These are phyloP conservation scores for Cephalotrichum gorgonifer DNA, from an alignment of 2,329 filamentous ascomycete genomes.

Conservation along the genomic window DNA sequence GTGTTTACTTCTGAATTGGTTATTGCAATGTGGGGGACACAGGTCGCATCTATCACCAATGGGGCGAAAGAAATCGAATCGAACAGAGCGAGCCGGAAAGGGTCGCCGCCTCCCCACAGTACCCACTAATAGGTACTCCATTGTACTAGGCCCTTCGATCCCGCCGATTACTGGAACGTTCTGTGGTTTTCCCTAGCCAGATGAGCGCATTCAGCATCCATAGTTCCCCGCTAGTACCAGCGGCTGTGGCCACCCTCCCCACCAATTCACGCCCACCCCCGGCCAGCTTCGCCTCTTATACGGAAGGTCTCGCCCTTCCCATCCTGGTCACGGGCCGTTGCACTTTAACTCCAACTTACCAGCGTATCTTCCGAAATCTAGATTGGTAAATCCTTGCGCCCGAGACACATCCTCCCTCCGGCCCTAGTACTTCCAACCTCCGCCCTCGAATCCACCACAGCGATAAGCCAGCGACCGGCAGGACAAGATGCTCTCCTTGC, in stretches of 20 bases:
- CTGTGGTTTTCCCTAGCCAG: not conserved
- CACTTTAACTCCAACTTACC: not conserved
- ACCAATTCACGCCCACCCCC: no score
- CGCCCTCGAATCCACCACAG: no score
- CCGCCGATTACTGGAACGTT: not conserved
- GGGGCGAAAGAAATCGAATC: not conserved
- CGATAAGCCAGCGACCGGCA: no score
- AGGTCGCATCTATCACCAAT: not conserved
- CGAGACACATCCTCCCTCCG: no score
- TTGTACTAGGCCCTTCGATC: not conserved
- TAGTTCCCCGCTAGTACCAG: not conserved
- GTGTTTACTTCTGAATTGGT: not conserved
- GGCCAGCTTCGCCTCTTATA: not conserved
- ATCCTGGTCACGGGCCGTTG: not conserved
- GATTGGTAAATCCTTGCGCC: no score
- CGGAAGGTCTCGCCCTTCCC: not conserved
- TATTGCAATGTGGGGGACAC: no score
- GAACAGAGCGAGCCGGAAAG: not conserved
- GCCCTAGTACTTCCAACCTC: no score
- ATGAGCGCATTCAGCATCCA: not conserved
- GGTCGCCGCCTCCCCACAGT: not conserved
- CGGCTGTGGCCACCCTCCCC: not conserved
- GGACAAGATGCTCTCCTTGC: constrained; percentile 3
- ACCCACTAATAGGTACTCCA: no score
- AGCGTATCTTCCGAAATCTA: no score